Evolutionary conservation across 768 basidiomycete genomes (phyloP).

Genomic region (Hydnomerulius pinastri): DNA sequence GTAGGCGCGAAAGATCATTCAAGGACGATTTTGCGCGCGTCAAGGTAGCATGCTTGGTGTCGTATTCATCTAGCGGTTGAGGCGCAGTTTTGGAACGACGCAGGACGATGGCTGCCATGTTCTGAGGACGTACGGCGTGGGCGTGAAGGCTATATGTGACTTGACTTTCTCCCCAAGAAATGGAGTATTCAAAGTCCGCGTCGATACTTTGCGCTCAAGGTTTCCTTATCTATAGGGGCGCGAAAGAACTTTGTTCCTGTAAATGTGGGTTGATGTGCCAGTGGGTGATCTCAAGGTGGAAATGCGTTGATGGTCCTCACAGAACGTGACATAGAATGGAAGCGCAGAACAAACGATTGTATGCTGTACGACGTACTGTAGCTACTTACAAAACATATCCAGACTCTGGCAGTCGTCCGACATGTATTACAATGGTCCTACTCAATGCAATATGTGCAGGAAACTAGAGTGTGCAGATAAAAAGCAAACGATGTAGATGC

Average conservation of each 20-base stretch:
- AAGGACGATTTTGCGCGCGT: constrained; percentile 6
- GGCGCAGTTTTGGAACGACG: constrained; percentile 34
- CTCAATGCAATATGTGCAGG: constrained; percentile 4
- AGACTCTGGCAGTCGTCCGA: constrained; percentile 2
- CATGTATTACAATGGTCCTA: constrained; percentile 24
- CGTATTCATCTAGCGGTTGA: constrained; percentile 9
- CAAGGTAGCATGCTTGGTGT: not conserved
- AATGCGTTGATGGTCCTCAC: too few relatives aligned
- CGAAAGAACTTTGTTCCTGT: too few relatives aligned
- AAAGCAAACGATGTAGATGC: constrained; percentile 14
- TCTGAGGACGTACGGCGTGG: not conserved
- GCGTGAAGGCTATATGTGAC: not conserved
- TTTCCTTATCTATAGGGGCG: too few relatives aligned
- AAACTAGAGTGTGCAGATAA: not conserved
- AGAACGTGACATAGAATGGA: too few relatives aligned
- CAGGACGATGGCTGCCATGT: constrained; percentile 24
- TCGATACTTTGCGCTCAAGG: too few relatives aligned
- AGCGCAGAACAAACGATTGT: not conserved
- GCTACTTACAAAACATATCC: constrained; percentile 8
- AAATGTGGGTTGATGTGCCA: too few relatives aligned
- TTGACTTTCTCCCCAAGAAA: not conserved
- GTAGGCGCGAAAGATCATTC: constrained; percentile 4
- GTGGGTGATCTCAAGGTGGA: too few relatives aligned
- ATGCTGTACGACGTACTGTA: too few relatives aligned
- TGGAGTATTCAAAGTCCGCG: constrained; percentile 14